These are phyloP conservation scores for Stentor roeselii DNA, from an alignment of 73 alveolate genomes.

Conservation along the genomic window DNA sequence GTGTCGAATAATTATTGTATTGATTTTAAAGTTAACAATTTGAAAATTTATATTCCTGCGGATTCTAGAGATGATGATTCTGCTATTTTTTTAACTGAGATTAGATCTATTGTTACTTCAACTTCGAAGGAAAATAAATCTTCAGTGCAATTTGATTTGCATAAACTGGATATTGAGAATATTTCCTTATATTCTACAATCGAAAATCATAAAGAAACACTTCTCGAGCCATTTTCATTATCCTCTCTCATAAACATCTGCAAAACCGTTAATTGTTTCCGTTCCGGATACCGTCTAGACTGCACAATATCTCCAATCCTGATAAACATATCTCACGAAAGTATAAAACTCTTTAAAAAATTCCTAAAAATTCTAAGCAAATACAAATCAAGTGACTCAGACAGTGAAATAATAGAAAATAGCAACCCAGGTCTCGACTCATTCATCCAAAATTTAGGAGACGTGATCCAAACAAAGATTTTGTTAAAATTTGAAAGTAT, in stretches of 20 bases:
- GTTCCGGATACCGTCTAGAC: background rate
- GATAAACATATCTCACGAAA: background rate
- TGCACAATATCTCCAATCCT: too few species aligned
- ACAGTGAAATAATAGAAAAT: too few species aligned
- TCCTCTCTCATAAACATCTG: too few species aligned
- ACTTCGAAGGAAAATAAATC: background rate
- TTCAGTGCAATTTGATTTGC: background rate
- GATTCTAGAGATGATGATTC: background rate
- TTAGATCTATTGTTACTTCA: background rate
- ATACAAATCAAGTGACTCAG: background rate
- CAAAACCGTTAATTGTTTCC: too few species aligned
- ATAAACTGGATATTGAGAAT: background rate
- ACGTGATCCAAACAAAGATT: background rate
- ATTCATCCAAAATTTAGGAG: background rate
- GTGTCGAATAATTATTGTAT: background rate
- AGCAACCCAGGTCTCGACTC: background rate
- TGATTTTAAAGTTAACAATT: background rate
- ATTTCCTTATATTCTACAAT: too few species aligned
- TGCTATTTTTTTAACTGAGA: background rate
- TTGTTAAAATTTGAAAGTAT: too few species aligned
- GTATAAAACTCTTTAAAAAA: too few species aligned
- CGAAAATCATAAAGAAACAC: too few species aligned
- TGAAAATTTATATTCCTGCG: background rate
- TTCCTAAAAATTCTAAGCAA: background rate
- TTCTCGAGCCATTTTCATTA: background rate